Percentiles rank a stretch among this genome's conserved stretches.
These are phyloP conservation scores for Colletotrichum sojae DNA, from an alignment of 2,329 filamentous ascomycete genomes.

Conservation along the genomic window DNA sequence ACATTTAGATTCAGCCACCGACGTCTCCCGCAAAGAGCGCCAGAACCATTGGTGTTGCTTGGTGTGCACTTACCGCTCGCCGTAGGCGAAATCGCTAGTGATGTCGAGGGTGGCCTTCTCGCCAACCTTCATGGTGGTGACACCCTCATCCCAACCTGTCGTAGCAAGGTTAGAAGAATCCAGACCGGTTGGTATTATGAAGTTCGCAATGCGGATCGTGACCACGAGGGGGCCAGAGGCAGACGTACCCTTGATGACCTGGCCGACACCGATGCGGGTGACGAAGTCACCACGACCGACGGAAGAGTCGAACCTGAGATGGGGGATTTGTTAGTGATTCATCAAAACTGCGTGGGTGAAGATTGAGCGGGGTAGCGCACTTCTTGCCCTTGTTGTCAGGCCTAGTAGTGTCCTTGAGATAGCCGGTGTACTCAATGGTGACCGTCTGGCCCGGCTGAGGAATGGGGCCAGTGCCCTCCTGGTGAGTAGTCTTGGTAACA, in stretches of 20 bases:
- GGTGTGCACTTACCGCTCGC: conserved; percentile 64
- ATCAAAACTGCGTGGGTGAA: not conserved
- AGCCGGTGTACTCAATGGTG: conserved; percentile 93
- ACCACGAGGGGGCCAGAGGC: too few relatives aligned
- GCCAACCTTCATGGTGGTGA: conserved; percentile 87
- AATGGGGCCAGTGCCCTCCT: conserved; percentile 72
- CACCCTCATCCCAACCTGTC: conserved; percentile 87
- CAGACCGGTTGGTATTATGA: too few relatives aligned
- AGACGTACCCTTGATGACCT: conserved; percentile 85
- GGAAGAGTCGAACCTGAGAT: conserved; percentile 88
- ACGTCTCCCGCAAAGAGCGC: not conserved
- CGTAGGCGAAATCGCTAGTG: conserved; percentile 77
- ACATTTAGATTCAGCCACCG: not conserved
- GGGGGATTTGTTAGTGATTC: conserved; percentile 37
- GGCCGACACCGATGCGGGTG: conserved; percentile 83
- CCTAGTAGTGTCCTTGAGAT: conserved; percentile 77
- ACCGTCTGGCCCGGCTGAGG: conserved; percentile 80
- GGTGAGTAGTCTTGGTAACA: conserved; percentile 77
- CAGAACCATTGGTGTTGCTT: not conserved
- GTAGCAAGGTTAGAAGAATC: too few relatives aligned
- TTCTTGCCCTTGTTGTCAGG: conserved; percentile 77
- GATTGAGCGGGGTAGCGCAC: conserved; percentile 62
- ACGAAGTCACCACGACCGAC: conserved; percentile 82
- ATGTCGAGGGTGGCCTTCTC: conserved; percentile 92
- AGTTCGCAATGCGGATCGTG: too few relatives aligned